Conservation (phyloP, 1,139 yeast species). For the Candida glucosophila region DNA sequence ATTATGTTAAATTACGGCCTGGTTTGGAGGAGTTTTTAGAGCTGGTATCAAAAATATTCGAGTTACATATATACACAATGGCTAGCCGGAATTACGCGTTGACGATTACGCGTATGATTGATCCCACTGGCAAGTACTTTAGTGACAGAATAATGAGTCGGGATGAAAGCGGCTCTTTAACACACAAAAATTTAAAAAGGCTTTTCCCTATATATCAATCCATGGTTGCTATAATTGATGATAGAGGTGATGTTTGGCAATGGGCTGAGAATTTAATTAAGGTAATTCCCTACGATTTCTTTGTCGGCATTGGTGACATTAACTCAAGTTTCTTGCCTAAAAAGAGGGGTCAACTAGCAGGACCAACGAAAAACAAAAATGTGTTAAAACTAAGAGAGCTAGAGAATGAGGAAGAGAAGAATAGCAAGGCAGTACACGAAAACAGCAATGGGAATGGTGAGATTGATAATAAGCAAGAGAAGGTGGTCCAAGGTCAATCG, state of each 20-base stretch:
- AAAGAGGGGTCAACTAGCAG: constrained; percentile 60
- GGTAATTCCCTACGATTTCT: constrained; percentile 92
- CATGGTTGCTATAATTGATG: constrained; percentile 95
- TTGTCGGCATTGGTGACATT: constrained; percentile 96
- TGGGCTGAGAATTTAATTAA: constrained; percentile 90
- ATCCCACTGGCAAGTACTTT: constrained; percentile 78
- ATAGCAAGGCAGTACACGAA: too few species aligned
- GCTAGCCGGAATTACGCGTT: constrained; percentile 95
- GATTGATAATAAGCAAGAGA: not conserved
- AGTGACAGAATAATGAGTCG: constrained; percentile 88
- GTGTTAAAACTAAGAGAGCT: constrained; percentile 10
- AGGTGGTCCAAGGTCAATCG: constrained; percentile 4
- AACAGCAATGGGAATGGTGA: too few species aligned
- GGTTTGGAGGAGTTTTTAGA: constrained; percentile 70
- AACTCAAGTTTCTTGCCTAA: constrained; percentile 88
- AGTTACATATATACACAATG: constrained; percentile 95
- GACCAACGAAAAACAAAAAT: constrained; percentile 55
- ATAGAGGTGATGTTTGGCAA: constrained; percentile 98
- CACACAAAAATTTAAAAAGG: constrained; percentile 81
- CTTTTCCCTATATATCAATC: constrained; percentile 93
- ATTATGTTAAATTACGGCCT: constrained; percentile 88
- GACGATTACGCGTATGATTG: constrained; percentile 84
- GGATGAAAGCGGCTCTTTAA: constrained; percentile 89
- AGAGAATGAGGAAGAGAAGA: constrained; percentile 10
- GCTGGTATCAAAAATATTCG: constrained; percentile 57